Percentiles rank a stretch among this genome's conserved stretches.
phyloP scores from a whole-genome alignment of 805 yeast species.

The Wickerhamiella sorbophila region DNA sequence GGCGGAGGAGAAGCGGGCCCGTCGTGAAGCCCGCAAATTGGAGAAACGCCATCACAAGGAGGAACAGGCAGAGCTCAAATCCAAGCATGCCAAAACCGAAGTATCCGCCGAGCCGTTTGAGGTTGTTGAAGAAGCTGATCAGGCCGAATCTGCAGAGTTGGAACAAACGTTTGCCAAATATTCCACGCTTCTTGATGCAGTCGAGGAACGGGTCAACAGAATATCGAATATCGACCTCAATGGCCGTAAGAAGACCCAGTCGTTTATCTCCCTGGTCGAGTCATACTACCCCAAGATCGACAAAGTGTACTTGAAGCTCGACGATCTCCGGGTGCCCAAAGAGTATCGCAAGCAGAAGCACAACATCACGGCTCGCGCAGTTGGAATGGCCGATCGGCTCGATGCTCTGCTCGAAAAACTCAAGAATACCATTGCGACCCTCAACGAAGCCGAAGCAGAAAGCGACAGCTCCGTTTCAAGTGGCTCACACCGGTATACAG shows the following conservation, averaged over 20 bases:
- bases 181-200: slow-evolving; percentile 2
- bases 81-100: not conserved
- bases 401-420: slow-evolving; percentile 5
- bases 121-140: not conserved
- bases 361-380: slow-evolving; percentile 10
- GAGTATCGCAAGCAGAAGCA: slow-evolving; percentile 11
- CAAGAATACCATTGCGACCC: not conserved
- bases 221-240: not conserved
- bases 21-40: not conserved
- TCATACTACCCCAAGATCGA: slow-evolving; percentile 3
- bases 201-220: slow-evolving; percentile 1
- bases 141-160: not conserved
- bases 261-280: not conserved
- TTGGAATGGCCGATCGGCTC: slow-evolving; percentile 13
- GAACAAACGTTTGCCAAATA: not conserved
- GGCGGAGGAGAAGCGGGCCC: not conserved
- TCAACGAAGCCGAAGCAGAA: not conserved
- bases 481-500: not conserved
- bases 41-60: not conserved
- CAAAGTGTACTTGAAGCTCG: slow-evolving; percentile 11
- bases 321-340: slow-evolving; percentile 9
- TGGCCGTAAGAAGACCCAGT: not conserved
- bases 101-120: not conserved
- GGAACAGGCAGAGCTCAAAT: not conserved
- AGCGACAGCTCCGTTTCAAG: not conserved